A percentile compares a stretch with the other conserved stretches of the same genome.
Evolutionary conservation across 83 land plant species (phyloP).

Genomic region (Isoetes engelmannii): DNA sequence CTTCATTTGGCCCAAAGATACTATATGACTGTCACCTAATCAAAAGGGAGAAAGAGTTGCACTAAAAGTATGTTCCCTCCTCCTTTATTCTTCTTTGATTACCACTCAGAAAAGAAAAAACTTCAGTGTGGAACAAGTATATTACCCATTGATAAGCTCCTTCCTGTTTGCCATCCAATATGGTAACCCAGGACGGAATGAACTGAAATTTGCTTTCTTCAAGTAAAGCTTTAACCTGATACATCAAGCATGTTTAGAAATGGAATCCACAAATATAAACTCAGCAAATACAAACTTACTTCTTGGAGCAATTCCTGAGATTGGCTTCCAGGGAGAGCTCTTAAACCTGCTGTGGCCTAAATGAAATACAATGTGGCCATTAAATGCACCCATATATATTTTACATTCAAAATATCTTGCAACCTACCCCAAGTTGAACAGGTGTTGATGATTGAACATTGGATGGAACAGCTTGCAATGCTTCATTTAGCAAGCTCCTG

Average conservation of each 20-base stretch:
- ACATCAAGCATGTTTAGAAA: neutral
- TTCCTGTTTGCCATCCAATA: conserved; percentile 91
- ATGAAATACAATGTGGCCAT: neutral
- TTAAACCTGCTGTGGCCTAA: conserved; percentile 97
- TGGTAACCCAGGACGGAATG: conserved; percentile 66
- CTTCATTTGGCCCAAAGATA: too few species aligned
- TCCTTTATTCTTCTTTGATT: too few species aligned
- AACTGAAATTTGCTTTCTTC: conserved; percentile 58
- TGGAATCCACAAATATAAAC: neutral
- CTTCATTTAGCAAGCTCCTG: conserved; percentile 46
- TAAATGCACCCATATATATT: neutral
- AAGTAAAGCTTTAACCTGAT: conserved; percentile 15
- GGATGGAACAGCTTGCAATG: conserved; percentile 62
- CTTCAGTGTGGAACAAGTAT: neutral
- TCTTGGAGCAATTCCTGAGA: conserved; percentile 70
- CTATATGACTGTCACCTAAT: too few species aligned
- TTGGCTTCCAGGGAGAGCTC: conserved; percentile 60
- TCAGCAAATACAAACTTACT: conserved; percentile 27
- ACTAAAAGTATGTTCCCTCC: too few species aligned
- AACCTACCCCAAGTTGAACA: conserved; percentile 74
- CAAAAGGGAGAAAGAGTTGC: too few species aligned
- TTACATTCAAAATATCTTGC: neutral
- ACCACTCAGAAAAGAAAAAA: too few species aligned
- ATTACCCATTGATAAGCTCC: conserved; percentile 95
- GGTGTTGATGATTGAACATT: conserved; percentile 53